Base-by-base conservation (phyloP, 495 filamentous ascomycete species). In the Cudoniella acicularis region DNA sequence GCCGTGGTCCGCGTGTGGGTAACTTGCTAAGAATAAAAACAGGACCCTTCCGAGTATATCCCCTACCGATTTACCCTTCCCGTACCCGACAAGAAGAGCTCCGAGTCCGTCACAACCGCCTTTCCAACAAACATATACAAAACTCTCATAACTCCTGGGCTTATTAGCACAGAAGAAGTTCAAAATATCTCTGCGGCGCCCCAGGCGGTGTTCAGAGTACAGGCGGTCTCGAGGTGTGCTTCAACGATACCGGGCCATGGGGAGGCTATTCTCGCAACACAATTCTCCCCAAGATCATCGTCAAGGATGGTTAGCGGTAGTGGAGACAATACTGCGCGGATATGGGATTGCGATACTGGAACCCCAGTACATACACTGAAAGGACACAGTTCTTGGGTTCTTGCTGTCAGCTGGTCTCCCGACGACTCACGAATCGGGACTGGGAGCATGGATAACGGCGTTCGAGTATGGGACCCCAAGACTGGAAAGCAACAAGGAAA, bases 291-390 rank as follows among this genome's bases (percentile, higher is more conserved):
- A 0, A 79, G 80, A 22, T 85, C 81, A 2, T 93, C 91, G 1
- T 84, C 88, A 8, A 83, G 86, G 54, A 83, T 99, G 74, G 91
- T 92, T 0, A 94, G 88, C 6, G 95, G 92, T 0, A 91, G 87
- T 60, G 95, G 95, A 36, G 95, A 99, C 64, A 84, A 85, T 27
- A 98, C 95, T 6, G 95, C 94, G 6, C 78, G 95, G 48, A 84
- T 99, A 75, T 97, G 90, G 88, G 94, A 99, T 64, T 95, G 91
- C 53, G 90, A 98, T 66, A 97, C 90, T 0, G 92, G 92, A 46
- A 98, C 93, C 0, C 92, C 95, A 0, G 75, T 91, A 54, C 82
- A 88, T 69, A 97, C 92, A 1, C 72, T 99, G 21, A 96, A 95
- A 69, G 94, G 94, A 11, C 95, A 98, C 70, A 90, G 88, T 13